Evolutionary conservation across 2,329 filamentous ascomycete species (phyloP).

Genomic region (Fusarium sp.): DNA sequence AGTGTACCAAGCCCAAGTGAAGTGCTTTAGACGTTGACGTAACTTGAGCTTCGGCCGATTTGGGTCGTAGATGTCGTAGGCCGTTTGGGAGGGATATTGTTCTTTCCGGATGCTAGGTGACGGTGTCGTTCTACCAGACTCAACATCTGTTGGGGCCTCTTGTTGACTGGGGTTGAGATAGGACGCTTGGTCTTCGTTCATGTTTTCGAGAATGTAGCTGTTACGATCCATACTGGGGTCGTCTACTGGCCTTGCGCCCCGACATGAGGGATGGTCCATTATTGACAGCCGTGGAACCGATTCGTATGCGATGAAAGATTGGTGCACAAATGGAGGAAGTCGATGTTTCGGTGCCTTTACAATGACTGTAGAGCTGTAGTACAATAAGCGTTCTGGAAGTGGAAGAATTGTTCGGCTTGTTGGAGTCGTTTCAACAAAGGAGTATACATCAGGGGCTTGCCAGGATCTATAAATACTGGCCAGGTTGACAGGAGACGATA

Average conservation of each 20-base stretch:
- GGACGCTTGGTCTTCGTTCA: not conserved
- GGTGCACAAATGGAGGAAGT: not conserved
- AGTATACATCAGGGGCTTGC: constrained; percentile 2
- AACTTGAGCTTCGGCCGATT: constrained; percentile 53
- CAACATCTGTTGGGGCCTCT: constrained; percentile 11
- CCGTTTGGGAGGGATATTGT: not conserved
- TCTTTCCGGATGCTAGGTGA: constrained; percentile 5
- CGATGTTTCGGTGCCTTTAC: not conserved
- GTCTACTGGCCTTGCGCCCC: not conserved
- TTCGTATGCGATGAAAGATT: not conserved
- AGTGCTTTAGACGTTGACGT: constrained; percentile 64
- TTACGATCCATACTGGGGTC: constrained; percentile 7
- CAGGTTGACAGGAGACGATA: constrained; percentile 3
- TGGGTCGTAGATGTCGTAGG: constrained; percentile 30
- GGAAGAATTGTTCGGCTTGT: not conserved
- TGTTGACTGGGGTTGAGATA: not conserved
- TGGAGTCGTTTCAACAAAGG: not conserved
- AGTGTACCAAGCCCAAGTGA: constrained; percentile 82
- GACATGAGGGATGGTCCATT: constrained; percentile 4
- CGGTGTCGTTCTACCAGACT: constrained; percentile 23
- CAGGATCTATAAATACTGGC: constrained; percentile 16
- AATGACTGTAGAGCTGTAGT: not conserved
- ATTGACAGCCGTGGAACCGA: not conserved
- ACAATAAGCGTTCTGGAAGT: not conserved
- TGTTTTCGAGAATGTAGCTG: constrained; percentile 18